Conservation (phyloP, 345 rosid species). For the Populus simonii region DNA sequence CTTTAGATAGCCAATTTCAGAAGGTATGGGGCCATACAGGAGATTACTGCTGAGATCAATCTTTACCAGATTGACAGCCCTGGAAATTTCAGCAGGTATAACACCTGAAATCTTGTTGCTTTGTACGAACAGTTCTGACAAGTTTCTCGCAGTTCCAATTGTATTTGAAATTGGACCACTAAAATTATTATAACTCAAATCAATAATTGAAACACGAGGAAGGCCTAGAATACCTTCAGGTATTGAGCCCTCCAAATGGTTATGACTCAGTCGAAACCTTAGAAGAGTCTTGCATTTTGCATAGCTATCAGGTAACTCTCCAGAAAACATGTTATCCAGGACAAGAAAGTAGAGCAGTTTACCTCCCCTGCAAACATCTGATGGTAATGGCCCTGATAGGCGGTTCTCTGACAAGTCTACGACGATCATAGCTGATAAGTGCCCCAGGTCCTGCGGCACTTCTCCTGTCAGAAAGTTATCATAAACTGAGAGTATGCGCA, state of each 20-base stretch:
- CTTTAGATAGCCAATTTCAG: constrained; percentile 62
- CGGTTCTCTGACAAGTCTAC: constrained; percentile 80
- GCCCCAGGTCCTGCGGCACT: constrained; percentile 65
- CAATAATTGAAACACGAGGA: constrained; percentile 85
- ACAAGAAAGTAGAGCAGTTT: constrained; percentile 71
- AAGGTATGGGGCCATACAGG: constrained; percentile 72
- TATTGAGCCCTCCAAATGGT: constrained; percentile 57
- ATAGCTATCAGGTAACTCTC: constrained; percentile 56
- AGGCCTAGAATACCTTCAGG: constrained; percentile 63
- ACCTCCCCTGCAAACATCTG: constrained; percentile 66
- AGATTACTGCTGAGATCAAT: constrained; percentile 80
- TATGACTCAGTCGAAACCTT: constrained; percentile 74
- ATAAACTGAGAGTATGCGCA: constrained; percentile 64
- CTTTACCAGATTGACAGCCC: constrained; percentile 71
- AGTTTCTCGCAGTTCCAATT: constrained; percentile 56
- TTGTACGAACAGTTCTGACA: constrained; percentile 81
- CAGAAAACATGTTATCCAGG: constrained; percentile 64
- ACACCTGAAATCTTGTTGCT: constrained; percentile 65
- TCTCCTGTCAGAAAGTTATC: constrained; percentile 71
- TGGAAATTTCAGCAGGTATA: constrained; percentile 63
- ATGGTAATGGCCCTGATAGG: constrained; percentile 68
- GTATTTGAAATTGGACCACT: constrained; percentile 60
- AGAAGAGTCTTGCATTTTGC: constrained; percentile 61
- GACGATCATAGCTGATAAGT: constrained; percentile 47
- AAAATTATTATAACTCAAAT: constrained; percentile 61